These are phyloP conservation scores for Meredithiella fracta DNA, from an alignment of 2,329 filamentous ascomycete genomes.

Conservation along the genomic window DNA sequence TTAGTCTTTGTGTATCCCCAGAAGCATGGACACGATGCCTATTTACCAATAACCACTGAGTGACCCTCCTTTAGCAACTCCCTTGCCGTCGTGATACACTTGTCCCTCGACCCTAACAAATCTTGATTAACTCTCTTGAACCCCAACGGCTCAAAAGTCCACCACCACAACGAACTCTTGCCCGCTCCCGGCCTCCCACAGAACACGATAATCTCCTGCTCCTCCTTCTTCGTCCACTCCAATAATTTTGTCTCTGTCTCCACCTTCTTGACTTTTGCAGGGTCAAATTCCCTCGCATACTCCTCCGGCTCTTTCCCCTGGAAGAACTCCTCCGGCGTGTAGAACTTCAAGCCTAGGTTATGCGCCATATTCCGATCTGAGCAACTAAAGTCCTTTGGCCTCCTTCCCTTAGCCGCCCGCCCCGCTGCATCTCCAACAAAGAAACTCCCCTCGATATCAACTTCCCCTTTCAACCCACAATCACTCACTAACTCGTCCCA, in stretches of 20 bases:
- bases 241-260: constrained; percentile 15
- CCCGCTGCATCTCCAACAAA: constrained; percentile 82
- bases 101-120: constrained; percentile 55
- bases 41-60: constrained; percentile 63
- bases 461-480: constrained; percentile 37
- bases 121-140: constrained; percentile 88
- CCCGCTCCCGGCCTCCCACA: constrained; percentile 80
- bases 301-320: constrained; percentile 47
- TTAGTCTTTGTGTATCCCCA: not conserved
- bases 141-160: constrained; percentile 55
- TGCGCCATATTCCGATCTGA: constrained; percentile 65
- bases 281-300: constrained; percentile 57
- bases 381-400: constrained; percentile 44
- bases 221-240: constrained; percentile 42
- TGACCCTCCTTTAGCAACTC: constrained; percentile 46
- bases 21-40: not conserved
- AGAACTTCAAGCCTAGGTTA: constrained; percentile 65
- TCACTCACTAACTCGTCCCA: constrained; percentile 52
- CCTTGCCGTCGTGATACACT: constrained; percentile 55
- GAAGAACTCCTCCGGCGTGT: constrained; percentile 88
- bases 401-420: constrained; percentile 27
- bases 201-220: constrained; percentile 64
- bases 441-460: constrained; percentile 58
- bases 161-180: constrained; percentile 84
- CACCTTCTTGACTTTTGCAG: constrained; percentile 32